Percentiles rank a stretch among this genome's conserved stretches.
These are phyloP conservation scores for Yamadazyma sp. DNA, from an alignment of 805 yeast species.

Conservation along the genomic window DNA sequence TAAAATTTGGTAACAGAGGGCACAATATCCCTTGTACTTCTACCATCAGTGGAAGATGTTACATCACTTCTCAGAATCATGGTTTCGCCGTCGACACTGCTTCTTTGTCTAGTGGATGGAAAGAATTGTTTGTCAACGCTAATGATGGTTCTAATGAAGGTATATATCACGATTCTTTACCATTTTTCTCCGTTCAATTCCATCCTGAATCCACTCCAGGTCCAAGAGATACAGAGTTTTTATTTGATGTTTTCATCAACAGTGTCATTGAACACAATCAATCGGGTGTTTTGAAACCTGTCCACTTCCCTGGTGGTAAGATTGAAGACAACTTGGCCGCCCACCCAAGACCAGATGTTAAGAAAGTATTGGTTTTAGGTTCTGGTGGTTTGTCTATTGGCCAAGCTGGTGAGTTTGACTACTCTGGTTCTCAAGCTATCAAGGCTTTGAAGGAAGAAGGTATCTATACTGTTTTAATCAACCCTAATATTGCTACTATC, in stretches of 20 bases:
- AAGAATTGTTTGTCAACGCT: slow-evolving; percentile 90
- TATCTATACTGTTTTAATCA: slow-evolving; percentile 88
- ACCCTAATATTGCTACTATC: slow-evolving; percentile 95
- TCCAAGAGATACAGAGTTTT: slow-evolving; percentile 97
- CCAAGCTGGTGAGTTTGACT: slow-evolving; percentile 98
- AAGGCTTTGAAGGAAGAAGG: slow-evolving; percentile 95
- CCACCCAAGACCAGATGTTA: slow-evolving; percentile 77
- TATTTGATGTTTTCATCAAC: slow-evolving; percentile 89
- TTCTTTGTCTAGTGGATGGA: slow-evolving; percentile 79
- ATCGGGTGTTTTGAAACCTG: slow-evolving; percentile 62
- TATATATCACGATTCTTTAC: slow-evolving; percentile 84
- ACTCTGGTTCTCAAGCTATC: slow-evolving; percentile 96
- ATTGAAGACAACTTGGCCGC: slow-evolving; percentile 69
- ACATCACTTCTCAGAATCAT: slow-evolving; percentile 98
- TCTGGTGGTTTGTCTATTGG: slow-evolving; percentile 98
- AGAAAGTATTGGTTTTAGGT: slow-evolving; percentile 92
- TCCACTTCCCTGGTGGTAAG: slow-evolving; percentile 89
- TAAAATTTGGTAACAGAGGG: slow-evolving; percentile 98
- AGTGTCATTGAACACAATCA: slow-evolving; percentile 67
- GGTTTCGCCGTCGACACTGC: slow-evolving; percentile 93
- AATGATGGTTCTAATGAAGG: slow-evolving; percentile 99
- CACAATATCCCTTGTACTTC: slow-evolving; percentile 97
- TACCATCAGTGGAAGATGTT: slow-evolving; percentile 88
- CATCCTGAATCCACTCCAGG: slow-evolving; percentile 99
- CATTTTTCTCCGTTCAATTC: slow-evolving; percentile 96